Base-by-base conservation (phyloP, 2,329 filamentous ascomycete species). In the Penicillium hordei region DNA sequence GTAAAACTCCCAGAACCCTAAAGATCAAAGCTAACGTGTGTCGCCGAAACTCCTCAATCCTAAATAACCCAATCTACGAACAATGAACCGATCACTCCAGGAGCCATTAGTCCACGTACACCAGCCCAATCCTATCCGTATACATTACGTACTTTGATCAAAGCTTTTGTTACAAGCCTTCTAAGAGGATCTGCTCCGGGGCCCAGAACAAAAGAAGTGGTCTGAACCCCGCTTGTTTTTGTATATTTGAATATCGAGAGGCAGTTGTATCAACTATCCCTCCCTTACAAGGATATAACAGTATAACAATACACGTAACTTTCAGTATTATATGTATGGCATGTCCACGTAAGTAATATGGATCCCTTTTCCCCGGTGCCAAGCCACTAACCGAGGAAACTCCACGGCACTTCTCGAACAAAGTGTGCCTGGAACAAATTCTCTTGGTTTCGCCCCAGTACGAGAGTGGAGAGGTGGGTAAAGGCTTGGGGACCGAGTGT, bases 301-400 rank as follows among this genome's bases (percentile, higher is more conserved):
- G 3, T 6, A 21, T 17, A n/a, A n/a, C 15, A 34, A 23, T 48
- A 25, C 19, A 6, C 1, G 29, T 48, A 48, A 17, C 19, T 48
- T 48, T 34, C 36, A 39, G 29, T 29, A 13, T 8, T 8, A 19
- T 36, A 36, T 13, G 15, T 29, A 39, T 12, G 8, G 31, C 44
- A 17, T 1, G 23, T 29, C 23, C 8, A 34, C 34, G 23, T 55
- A 34, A 43, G 15, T 9, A 31, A 25, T 23, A 36, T 49, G 52
- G 48, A 40, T 48, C 43, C 48, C 9, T 21, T 42, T 42, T 36
- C 31, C n/a, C 10, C 7, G 12, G 6, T 39, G 62, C 62, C 62
- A 64, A 63, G 62, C 23, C 59, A 19, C 53, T 63, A 55, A 44
- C 45, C 19, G 13, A 33, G 15, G 46, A 52, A 55, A 52, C 29